A percentile compares a stretch with the other conserved stretches of the same genome.
Conservation (phyloP, 106 monocot genomes). For the Narthecium ossifragum region DNA sequence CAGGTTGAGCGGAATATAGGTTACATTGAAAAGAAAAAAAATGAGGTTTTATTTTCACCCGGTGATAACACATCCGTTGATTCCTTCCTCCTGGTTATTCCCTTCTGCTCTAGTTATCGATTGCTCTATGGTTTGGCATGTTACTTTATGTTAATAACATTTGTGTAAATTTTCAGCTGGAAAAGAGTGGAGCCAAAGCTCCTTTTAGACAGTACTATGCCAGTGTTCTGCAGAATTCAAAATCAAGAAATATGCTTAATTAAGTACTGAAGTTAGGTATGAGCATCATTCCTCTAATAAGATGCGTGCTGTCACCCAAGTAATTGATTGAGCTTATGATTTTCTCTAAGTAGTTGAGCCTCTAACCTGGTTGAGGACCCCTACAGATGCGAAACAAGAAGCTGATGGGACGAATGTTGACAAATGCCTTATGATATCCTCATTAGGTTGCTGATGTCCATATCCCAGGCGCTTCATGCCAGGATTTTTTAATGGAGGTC, state of each 20-base stretch:
- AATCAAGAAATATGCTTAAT: not conserved
- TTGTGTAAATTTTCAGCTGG: slow-evolving; percentile 32
- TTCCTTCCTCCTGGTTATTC: slow-evolving; percentile 56
- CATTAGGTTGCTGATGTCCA: too few species aligned
- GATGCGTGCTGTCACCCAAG: too few species aligned
- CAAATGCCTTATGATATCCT: too few species aligned
- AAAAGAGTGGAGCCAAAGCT: slow-evolving; percentile 23
- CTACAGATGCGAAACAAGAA: too few species aligned
- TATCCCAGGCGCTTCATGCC: too few species aligned
- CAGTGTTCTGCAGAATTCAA: slow-evolving; percentile 25
- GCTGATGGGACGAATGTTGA: too few species aligned
- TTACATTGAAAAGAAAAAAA: slow-evolving; percentile 66
- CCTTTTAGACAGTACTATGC: slow-evolving; percentile 38
- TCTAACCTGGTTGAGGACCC: too few species aligned
- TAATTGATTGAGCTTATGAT: too few species aligned
- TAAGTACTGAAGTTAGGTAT: not conserved
- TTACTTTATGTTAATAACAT: not conserved
- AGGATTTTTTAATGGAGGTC: too few species aligned
- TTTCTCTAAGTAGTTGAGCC: too few species aligned
- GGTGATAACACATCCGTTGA: slow-evolving; percentile 60
- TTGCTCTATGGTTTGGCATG: too few species aligned
- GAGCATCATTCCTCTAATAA: not conserved
- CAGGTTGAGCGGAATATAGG: slow-evolving; percentile 61
- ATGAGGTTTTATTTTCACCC: slow-evolving; percentile 73
- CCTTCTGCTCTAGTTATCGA: not conserved